Conservation (phyloP, 805 yeast species). For the Zygotorulaspora chibaensis region DNA sequence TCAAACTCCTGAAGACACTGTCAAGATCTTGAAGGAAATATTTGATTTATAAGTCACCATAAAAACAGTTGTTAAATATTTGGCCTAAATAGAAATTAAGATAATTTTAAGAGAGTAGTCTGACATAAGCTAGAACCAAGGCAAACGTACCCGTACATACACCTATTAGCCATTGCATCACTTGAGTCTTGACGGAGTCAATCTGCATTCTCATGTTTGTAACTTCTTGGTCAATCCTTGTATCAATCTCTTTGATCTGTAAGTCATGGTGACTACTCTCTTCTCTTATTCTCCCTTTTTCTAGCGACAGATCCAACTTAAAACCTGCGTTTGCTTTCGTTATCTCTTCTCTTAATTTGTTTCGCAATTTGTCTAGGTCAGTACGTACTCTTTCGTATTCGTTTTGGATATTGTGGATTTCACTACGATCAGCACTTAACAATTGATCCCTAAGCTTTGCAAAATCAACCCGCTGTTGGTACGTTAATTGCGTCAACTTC, state of each 20-base stretch:
- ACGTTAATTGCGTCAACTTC: slow-evolving; percentile 74
- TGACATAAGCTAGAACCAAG: slow-evolving; percentile 81
- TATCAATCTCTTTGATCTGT: slow-evolving; percentile 90
- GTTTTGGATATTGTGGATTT: slow-evolving; percentile 72
- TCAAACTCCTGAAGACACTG: slow-evolving; percentile 83
- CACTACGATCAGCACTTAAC: slow-evolving; percentile 81
- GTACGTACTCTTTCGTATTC: slow-evolving; percentile 83
- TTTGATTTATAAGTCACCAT: slow-evolving; percentile 40
- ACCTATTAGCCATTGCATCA: slow-evolving; percentile 97
- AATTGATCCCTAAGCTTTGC: slow-evolving; percentile 91
- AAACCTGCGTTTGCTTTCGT: slow-evolving; percentile 88
- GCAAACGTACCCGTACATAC: slow-evolving; percentile 98
- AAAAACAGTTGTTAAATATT: background rate
- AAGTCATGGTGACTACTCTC: slow-evolving; percentile 90
- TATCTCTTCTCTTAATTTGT: slow-evolving; percentile 83
- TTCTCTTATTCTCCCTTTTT: slow-evolving; percentile 92
- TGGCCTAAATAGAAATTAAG: background rate
- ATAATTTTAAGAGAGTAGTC: slow-evolving; percentile 55
- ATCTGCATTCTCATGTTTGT: slow-evolving; percentile 93
- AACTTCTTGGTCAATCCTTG: slow-evolving; percentile 92
- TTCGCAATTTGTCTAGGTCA: slow-evolving; percentile 82
- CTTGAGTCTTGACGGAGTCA: slow-evolving; percentile 92
- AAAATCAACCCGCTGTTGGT: slow-evolving; percentile 95
- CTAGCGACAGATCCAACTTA: slow-evolving; percentile 82
- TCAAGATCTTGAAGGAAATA: slow-evolving; percentile 74